Evolutionary conservation across 257 asterid genomes (phyloP), one percentile per base, ranked within the genome.

Genomic region (Rhazya stricta): DNA sequence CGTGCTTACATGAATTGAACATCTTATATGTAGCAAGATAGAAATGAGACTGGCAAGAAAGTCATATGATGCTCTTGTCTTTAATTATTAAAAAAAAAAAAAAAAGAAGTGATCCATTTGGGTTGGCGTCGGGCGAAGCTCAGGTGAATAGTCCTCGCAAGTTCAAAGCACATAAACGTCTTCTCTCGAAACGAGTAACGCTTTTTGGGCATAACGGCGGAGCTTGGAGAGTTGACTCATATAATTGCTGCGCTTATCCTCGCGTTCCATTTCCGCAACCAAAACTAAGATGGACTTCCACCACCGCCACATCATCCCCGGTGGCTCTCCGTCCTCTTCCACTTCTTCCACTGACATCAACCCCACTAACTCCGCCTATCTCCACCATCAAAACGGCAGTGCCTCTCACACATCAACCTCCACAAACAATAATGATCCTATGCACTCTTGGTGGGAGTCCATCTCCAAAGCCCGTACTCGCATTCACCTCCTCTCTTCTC

Each of bases 381-480:
- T 56, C 71, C 84, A 56, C 73, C 84, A 74, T 74, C 74, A 57
- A 73, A 74, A 36, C 36, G 65, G 78, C 73, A 66, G 62, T 51
- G 48, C 83, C 27, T 45, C 69, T 39, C 76, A 50, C 80, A 77
- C 77, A 83, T 78, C 76, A 80, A 82, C 75, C 72, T 74, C 83
- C 46, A 9, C 74, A 71, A 56, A 86, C 68, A 79, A 74, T 81
- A 73, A 56, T 77, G 97, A 94, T 71, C 95, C 94, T 37, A 87
- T 87, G 91, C 97, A 88, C 76, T 86, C 97, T 2, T 94, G 97
- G 99, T 94, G 97, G 98, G 99, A 94, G 62, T 89, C 97, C 84
- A 89, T 94, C 78, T 90, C 98, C 83, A 89, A 85, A 78, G 99
- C 99, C 68, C 98, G 99, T n/a, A 60, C 97, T 25, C 96, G 94